Evolutionary conservation across 2,329 filamentous ascomycete genomes (phyloP).

Genomic region (Fusarium brevicatenulatum): DNA sequence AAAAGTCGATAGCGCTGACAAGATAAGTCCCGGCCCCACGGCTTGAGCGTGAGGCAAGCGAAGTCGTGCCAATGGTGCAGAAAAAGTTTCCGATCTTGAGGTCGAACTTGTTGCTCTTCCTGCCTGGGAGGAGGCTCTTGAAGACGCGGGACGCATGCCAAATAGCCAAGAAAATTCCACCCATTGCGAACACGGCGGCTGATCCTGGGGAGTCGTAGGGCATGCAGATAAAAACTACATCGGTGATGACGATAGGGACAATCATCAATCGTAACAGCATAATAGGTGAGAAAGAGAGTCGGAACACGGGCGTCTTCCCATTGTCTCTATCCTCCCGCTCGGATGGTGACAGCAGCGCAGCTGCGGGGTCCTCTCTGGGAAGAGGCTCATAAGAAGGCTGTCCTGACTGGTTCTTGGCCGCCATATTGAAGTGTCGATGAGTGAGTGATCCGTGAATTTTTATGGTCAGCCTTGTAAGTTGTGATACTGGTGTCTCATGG

Average conservation of each 20-base stretch:
- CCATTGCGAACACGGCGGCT: slow-evolving; percentile 21
- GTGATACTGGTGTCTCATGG: background rate
- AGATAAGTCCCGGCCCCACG: slow-evolving; percentile 12
- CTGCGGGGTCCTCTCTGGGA: slow-evolving; percentile 28
- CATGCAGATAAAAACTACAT: slow-evolving; percentile 21
- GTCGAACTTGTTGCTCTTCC: slow-evolving; percentile 32
- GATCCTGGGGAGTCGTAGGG: background rate
- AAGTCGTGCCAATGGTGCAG: slow-evolving; percentile 28
- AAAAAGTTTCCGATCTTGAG: slow-evolving; percentile 38
- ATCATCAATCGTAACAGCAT: slow-evolving; percentile 23
- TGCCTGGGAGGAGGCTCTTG: slow-evolving; percentile 11
- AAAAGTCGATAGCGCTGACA: slow-evolving; percentile 31
- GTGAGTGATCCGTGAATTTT: background rate
- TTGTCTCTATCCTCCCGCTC: slow-evolving; percentile 11
- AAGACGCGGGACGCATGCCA: slow-evolving; percentile 24
- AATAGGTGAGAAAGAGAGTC: slow-evolving; percentile 31
- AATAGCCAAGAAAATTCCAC: slow-evolving; percentile 15
- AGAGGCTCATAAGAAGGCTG: slow-evolving; percentile 25
- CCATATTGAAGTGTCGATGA: slow-evolving; percentile 12
- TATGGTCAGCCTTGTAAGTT: background rate
- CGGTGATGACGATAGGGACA: slow-evolving; percentile 28
- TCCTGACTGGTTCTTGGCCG: slow-evolving; percentile 23
- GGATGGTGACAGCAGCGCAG: slow-evolving; percentile 28
- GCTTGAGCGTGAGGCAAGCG: background rate
- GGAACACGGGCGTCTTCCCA: slow-evolving; percentile 15